Evolutionary conservation across 225 moss, liverwort and hornwort genomes (phyloP), one percentile per base, ranked within the genome.

Genomic region (Ulota crispa): DNA sequence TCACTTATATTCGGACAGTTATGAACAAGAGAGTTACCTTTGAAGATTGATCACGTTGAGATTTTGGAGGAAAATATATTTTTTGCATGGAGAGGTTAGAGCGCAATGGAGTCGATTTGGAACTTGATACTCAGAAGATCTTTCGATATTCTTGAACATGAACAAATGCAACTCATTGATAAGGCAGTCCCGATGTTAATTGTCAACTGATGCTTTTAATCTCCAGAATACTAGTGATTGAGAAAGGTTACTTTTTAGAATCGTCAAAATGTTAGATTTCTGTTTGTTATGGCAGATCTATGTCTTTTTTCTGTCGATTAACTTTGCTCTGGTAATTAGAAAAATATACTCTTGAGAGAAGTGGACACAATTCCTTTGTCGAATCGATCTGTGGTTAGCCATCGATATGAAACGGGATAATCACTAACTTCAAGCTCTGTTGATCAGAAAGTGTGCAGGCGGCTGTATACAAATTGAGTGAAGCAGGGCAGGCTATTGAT

Each of bases 401-500:
- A 70, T 68, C 53, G 21, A 54, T 52, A 68, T 26, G 31, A 37
- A 37, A 23, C 14, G n/a, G 54, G 63, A 41, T 36, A 36, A 59
- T 47, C 12, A 61, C 78, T 77, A 69, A 82, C 27, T 23, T 61
- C 21, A 43, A 74, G 82, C 66, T 53, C 59, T 66, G 21, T 54
- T 81, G 76, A 83, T 73, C 90, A 94, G 99, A 88, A 83, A 84
- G 80, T 47, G 86, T 99, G 84, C 96, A 99, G 79, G 93, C 76
- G 68, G 99, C 99, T 70, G 99, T 99, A 68, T 94, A 92, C 74
- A 93, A 96, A 72, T 72, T 96, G 77, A 96, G 99, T 83, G 94
- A 96, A 85, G 91, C 93, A 64, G 99, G 94, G 37, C 96, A 99
- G 83, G 99, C 99, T 23, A 88, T 99, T 68, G 99, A 99, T 50